phyloP scores from a whole-genome alignment of 345 rosid species.

The Geranium rotundifolium region DNA sequence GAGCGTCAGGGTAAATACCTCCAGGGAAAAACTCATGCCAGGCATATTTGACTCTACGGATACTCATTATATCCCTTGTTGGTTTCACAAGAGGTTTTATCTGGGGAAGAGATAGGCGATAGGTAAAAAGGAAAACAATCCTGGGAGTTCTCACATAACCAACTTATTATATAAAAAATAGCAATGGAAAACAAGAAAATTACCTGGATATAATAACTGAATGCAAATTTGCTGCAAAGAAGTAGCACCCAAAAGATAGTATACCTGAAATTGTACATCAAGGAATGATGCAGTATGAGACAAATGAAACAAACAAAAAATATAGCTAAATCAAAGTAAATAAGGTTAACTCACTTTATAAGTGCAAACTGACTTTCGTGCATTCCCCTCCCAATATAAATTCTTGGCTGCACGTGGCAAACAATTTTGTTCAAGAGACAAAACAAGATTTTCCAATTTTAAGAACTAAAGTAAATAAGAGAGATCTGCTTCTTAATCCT shows the following conservation, averaged over 20 bases:
- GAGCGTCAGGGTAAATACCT: slow-evolving; percentile 30
- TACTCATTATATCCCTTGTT: slow-evolving; percentile 72
- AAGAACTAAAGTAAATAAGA: neutral
- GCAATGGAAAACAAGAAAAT: neutral
- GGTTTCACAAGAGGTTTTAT: slow-evolving; percentile 85
- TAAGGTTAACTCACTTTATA: slow-evolving; percentile 50
- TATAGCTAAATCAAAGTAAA: slow-evolving; percentile 1
- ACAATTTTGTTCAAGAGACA: neutral
- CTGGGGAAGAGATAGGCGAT: slow-evolving; percentile 18
- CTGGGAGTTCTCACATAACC: neutral
- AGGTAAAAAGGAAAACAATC: neutral
- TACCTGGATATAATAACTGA: slow-evolving; percentile 84
- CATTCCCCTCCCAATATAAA: slow-evolving; percentile 95
- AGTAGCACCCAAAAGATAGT: slow-evolving; percentile 83
- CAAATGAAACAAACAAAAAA: slow-evolving; percentile 2
- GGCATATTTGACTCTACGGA: slow-evolving; percentile 45
- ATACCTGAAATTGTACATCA: slow-evolving; percentile 45
- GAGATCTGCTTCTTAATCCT: neutral
- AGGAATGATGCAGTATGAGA: neutral
- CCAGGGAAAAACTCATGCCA: slow-evolving; percentile 93
- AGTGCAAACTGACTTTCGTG: slow-evolving; percentile 93
- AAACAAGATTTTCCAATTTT: neutral
- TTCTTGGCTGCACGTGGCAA: slow-evolving; percentile 61
- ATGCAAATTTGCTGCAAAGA: slow-evolving; percentile 52
- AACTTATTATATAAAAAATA: slow-evolving; percentile 2